Evolutionary conservation across 2,329 filamentous ascomycete species (phyloP).

Genomic region (Pochonia chlamydosporia): DNA sequence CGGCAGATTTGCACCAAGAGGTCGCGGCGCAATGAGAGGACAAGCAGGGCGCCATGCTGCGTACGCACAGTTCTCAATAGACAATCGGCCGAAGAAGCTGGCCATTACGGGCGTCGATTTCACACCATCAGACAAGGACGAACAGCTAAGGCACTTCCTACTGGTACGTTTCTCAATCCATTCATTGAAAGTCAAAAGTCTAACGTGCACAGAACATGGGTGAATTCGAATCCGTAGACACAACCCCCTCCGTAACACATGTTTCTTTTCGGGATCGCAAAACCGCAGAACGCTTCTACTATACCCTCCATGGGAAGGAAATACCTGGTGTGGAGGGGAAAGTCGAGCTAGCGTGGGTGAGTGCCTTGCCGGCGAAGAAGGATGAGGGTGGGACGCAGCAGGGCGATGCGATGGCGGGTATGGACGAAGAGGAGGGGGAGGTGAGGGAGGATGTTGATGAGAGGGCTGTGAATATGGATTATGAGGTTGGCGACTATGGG

Average conservation of each 20-base stretch:
- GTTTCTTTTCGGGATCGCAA: constrained; percentile 63
- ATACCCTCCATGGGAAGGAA: constrained; percentile 46
- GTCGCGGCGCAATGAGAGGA: constrained; percentile 34
- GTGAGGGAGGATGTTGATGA: constrained; percentile 15
- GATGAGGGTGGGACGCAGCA: neutral
- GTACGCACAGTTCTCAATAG: constrained; percentile 61
- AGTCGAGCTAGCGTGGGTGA: constrained; percentile 61
- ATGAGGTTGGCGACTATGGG: constrained; percentile 45
- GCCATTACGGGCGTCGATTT: constrained; percentile 59
- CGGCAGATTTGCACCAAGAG: constrained; percentile 27
- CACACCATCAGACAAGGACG: constrained; percentile 56
- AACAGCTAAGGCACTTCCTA: constrained; percentile 65
- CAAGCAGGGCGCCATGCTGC: constrained; percentile 45
- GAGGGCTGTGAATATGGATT: constrained; percentile 41
- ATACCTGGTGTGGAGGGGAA: constrained; percentile 58
- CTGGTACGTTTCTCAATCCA: constrained; percentile 42
- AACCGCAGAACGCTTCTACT: too few relatives aligned
- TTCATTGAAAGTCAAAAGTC: neutral
- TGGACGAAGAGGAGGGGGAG: constrained; percentile 19
- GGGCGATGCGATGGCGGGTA: constrained; percentile 20
- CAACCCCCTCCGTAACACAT: constrained; percentile 39
- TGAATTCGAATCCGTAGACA: constrained; percentile 54
- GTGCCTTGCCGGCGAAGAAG: constrained; percentile 13
- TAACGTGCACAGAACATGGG: constrained; percentile 46
- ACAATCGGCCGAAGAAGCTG: constrained; percentile 68